Evolutionary conservation across 768 basidiomycete genomes (phyloP), one percentile per base, ranked within the genome.

Genomic region (Lactarius hengduanensis): DNA sequence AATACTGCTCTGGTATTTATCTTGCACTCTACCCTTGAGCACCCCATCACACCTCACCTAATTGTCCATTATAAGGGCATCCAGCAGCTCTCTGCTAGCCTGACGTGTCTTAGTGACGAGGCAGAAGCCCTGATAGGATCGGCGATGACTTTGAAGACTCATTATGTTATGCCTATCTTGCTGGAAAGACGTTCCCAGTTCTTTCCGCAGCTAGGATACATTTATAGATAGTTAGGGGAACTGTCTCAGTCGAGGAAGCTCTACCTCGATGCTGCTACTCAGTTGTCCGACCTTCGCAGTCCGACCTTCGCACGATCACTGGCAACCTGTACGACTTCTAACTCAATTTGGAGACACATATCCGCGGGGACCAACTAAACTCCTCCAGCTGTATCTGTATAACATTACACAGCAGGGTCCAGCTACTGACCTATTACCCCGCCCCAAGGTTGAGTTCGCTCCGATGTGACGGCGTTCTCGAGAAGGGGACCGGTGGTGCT

Each of bases 401-500:
- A 58, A 3, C 3, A 15, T 15, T 58, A 40, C 13, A 26, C 1
- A 22, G 26, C 20, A 38, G 26, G 18, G 13, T n/a, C 36, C 20
- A 18, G 26, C 38, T 56, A 32, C 26, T 10, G 7, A 30, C n/a
- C 26, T 13, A 22, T 67, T 41, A 69, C 5, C 65, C 65, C n/a
- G 61, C 41, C 8, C 57, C 60, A 13, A 59, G 26, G 57, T 62
- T 69, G 41, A 59, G 60, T n/a, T 69, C 68, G 13, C 65, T 59
- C 32, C 61, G 57, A 22, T 57, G 55, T 11, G 65, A 62, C 2
- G 68, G 34, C 0, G 68, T 67, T 41, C 68, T 66, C 43, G 68
- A 67, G 36, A 67, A 67, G 28, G 57, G 34, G n/a, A 47, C 5
- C 28, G 64, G 67, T n/a, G 68, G 68, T 22, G 65, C 68, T 15